phyloP scores from a whole-genome alignment of 2,329 filamentous ascomycete species.

The Rachicladosporium sp. region DNA sequence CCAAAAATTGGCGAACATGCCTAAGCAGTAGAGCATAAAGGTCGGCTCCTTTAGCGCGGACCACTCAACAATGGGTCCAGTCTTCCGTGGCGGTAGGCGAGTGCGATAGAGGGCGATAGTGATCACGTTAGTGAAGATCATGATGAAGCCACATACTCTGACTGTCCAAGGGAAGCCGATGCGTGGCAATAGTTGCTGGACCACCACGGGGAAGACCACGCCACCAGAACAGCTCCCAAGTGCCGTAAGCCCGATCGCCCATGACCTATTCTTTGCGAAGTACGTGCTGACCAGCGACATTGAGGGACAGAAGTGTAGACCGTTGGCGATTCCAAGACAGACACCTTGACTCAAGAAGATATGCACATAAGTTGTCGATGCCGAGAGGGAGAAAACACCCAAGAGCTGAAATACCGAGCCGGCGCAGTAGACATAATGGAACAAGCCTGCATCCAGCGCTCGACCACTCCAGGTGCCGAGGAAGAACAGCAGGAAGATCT shows the following conservation, averaged over 20 bases:
- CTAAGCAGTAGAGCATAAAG: conserved; percentile 30
- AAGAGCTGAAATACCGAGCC: conserved; percentile 36
- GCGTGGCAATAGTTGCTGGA: conserved; percentile 34
- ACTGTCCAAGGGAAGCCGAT: conserved; percentile 46
- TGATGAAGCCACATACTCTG: conserved; percentile 39
- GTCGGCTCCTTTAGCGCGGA: conserved; percentile 29
- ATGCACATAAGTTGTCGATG: conserved; percentile 41
- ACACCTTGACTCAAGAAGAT: conserved; percentile 41
- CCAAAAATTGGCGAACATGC: conserved; percentile 36
- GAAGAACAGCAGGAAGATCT: conserved; percentile 41
- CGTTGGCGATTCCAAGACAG: conserved; percentile 43
- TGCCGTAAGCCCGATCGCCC: conserved; percentile 49
- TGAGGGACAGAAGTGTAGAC: conserved; percentile 51
- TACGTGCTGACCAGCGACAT: conserved; percentile 56
- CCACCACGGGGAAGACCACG: conserved; percentile 41
- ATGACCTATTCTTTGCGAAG: conserved; percentile 42
- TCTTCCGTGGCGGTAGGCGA: conserved; percentile 31
- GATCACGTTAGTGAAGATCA: conserved; percentile 21
- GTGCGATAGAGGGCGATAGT: conserved; percentile 21
- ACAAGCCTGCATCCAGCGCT: conserved; percentile 40
- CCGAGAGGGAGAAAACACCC: conserved; percentile 40
- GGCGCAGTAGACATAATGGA: conserved; percentile 31
- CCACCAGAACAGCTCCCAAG: conserved; percentile 47
- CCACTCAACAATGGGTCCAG: conserved; percentile 31
- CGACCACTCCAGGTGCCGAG: conserved; percentile 41